Base-by-base conservation (phyloP, 768 basidiomycete species). In the Mycena vulgaris region DNA sequence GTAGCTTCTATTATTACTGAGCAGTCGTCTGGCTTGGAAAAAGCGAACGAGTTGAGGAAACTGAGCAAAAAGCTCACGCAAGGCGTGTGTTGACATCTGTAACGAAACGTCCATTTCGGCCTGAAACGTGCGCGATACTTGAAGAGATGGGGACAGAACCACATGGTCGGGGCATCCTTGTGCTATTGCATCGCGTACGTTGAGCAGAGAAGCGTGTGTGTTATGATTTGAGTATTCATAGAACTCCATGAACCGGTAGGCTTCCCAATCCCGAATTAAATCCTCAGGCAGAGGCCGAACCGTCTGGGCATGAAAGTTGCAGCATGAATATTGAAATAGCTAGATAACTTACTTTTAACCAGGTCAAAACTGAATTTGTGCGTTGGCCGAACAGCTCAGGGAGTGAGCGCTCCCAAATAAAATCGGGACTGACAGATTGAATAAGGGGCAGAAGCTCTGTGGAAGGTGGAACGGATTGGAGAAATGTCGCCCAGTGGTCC, bases 21-120 rank as follows among this genome's bases (percentile, higher is more conserved):
- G 35, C 35, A 37, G 48, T 33, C 47, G 27, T 35, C 56, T 40
- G 48, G 49, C 35, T 63, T 52, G 51, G 33, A 63, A 53, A 16
- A 63, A 30, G 27, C 62, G 33, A 31, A n/a, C n/a, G 3, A 53
- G 30, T 19, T 53, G 37, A 28, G 51, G 51, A 39, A 30, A 33
- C 39, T 40, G 27, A n/a, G 52, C 27, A 23, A 62, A 51, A 51
- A 35, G 19, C 25, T 21, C 35, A 9, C 60, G 60, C 28, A 39
- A 19, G 23, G 47, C 48, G 25, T 49, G 48, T 27, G 51, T 51
- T 62, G 42, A 19, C 17, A 47, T 42, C 28, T 62, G 25, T n/a
- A 45, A n/a, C 1, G 42, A 45, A n/a, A 5, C 10, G 42, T 45
- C 10, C 21, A 45, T 45, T 21, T n/a, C 6, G 5, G 5, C 42